Conservation (phyloP, 352 stramenopile species). For the Globisporangium cylindrosporum region DNA sequence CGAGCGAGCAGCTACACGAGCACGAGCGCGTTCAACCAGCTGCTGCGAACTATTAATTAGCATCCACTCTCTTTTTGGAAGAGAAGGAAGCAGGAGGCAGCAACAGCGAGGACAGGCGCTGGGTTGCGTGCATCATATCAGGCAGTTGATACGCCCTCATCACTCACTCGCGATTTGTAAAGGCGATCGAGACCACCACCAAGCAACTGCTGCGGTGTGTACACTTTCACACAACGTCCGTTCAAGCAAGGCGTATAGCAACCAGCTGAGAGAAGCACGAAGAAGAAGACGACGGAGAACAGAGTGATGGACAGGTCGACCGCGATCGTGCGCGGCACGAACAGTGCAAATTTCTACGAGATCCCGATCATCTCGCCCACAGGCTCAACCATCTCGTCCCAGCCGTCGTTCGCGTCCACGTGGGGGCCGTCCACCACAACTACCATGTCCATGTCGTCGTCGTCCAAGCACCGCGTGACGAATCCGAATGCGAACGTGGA, state of each 20-base stretch:
- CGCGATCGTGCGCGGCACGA: constrained; percentile 49
- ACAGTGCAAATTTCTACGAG: constrained; percentile 64
- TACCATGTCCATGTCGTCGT: constrained; percentile 18
- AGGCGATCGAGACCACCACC: neutral
- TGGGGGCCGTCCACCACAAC: constrained; percentile 22
- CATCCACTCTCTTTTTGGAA: neutral
- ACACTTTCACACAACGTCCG: neutral
- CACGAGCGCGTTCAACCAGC: neutral
- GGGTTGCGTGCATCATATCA: neutral
- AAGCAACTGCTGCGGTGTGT: constrained; percentile 4
- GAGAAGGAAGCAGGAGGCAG: neutral
- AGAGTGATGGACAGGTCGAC: constrained; percentile 34
- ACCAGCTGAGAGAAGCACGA: constrained; percentile 3
- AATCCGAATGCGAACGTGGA: constrained; percentile 26
- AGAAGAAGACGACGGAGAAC: neutral
- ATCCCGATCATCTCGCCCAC: constrained; percentile 34
- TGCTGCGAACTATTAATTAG: neutral
- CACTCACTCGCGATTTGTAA: neutral
- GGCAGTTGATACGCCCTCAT: neutral
- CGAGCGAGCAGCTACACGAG: neutral
- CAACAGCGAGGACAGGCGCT: constrained; percentile 1
- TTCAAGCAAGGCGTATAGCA: neutral
- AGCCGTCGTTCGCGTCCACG: constrained; percentile 17
- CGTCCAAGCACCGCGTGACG: constrained; percentile 35
- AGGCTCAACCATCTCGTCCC: constrained; percentile 4